Base-by-base conservation (phyloP, 176 grass and related monocot genomes). In the Puccinellia tenuiflora region DNA sequence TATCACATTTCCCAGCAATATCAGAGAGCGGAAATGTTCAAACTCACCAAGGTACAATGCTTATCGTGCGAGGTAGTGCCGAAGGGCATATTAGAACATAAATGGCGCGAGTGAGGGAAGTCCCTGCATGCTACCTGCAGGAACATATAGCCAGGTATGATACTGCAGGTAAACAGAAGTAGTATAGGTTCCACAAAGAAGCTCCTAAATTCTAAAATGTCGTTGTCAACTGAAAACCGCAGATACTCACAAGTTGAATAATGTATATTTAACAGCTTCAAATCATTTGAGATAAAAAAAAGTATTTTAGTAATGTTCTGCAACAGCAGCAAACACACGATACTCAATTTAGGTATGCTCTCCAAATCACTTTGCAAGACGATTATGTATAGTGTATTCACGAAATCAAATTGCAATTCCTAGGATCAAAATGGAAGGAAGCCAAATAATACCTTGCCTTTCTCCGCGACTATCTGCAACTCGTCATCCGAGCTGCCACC, bases 71-170 rank as follows among this genome's bases (percentile, higher is more conserved):
- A 80, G 63, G 97, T 94, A n/a, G 51, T 76, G 75, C 29, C 72
- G 67, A 99, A 99, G 40, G 97, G 89, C 43, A 92, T 88, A 79
- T 92, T 92, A 22, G 89, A 92, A 76, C 97, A 99, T 82, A 61
- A 77, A 94, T 99, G 89, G 6, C 97, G 97, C 12, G 97, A 81
- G 76, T 99, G 97, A 33, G 97, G 89, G 84, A 90, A 99, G 84
- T 99, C 97, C 21, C 97, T 79, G 81, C 93, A 99, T 69, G 97
- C 97, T 38, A 99, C 26, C 97, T 99, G 86, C 22, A 84, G 73
- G 90, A 88, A 25, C n/a, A 83, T n/a, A n/a, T 52, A 63, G 21
- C 16, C 22, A 42, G 46, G 12, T 66, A 66, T 63, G 17, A 35
- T 12, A 3, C 20, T 40, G 65, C 34, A 22, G 35, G 35, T 42